phyloP scores from a whole-genome alignment of 768 basidiomycete genomes.

The Termitomyces sp. region DNA sequence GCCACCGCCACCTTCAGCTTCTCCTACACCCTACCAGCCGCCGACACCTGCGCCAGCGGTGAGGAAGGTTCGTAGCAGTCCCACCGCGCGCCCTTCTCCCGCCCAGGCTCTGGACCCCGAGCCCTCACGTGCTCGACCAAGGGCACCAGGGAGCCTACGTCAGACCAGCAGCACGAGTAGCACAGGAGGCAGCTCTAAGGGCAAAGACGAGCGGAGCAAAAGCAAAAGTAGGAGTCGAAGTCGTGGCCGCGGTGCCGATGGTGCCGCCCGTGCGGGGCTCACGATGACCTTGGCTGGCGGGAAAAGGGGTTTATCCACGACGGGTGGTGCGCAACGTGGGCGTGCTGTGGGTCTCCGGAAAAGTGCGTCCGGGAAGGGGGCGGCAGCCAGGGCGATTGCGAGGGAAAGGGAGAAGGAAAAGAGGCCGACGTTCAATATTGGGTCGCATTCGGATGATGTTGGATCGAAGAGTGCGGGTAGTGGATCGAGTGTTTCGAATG shows the following conservation, averaged over 20 bases:
- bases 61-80: background rate
- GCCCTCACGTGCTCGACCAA: slow-evolving; percentile 1
- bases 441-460: slow-evolving; percentile 54
- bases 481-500: slow-evolving; percentile 27
- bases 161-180: slow-evolving; percentile 14
- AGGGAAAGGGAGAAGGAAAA: slow-evolving; percentile 17
- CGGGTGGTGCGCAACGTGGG: slow-evolving; percentile 2
- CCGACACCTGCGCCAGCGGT: background rate
- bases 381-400: background rate
- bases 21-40: background rate
- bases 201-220: slow-evolving; percentile 1
- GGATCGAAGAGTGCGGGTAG: slow-evolving; percentile 36
- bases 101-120: background rate
- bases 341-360: slow-evolving; percentile 3
- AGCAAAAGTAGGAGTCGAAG: slow-evolving; percentile 16
- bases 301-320: background rate
- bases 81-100: background rate
- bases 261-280: slow-evolving; percentile 10
- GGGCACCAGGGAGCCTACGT: slow-evolving; percentile 8
- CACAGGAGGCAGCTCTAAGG: background rate
- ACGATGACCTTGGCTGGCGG: slow-evolving; percentile 11
- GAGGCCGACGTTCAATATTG: slow-evolving; percentile 51
- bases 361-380: slow-evolving; percentile 4
- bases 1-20: background rate
- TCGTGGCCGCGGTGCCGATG: slow-evolving; percentile 9